phyloP scores from a whole-genome alignment of 768 basidiomycete genomes.

The Auricularia auricula-judae region DNA sequence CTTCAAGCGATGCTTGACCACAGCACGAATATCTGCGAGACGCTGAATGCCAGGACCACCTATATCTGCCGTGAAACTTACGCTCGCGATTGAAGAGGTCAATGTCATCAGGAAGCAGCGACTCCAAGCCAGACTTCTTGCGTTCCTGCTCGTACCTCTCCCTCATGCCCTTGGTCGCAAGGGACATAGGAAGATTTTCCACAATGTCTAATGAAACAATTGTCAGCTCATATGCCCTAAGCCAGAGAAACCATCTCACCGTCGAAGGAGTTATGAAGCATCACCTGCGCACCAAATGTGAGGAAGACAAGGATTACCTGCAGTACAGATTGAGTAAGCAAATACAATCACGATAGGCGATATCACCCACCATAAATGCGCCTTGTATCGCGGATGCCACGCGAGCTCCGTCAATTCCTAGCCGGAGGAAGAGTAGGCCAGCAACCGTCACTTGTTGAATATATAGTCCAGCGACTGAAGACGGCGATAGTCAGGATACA shows the following conservation, averaged over 20 bases:
- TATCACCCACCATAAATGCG: conserved; percentile 36
- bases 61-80: conserved; percentile 3
- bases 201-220: conserved; percentile 30
- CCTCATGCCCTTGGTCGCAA: conserved; percentile 47
- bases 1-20: not conserved
- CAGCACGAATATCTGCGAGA: not conserved
- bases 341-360: not conserved
- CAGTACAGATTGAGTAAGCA: not conserved
- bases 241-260: conserved; percentile 20
- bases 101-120: conserved; percentile 5
- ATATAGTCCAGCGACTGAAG: conserved; percentile 56
- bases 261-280: conserved; percentile 27
- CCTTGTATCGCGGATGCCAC: conserved; percentile 29
- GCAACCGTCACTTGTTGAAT: conserved; percentile 57
- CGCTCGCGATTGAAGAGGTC: conserved; percentile 18
- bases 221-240: not conserved
- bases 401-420: conserved; percentile 22
- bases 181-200: conserved; percentile 47
- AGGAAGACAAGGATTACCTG: not conserved
- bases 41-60: not conserved
- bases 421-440: conserved; percentile 57
- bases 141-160: conserved; percentile 21
- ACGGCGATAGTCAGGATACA: conserved; percentile 1
- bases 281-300: conserved; percentile 21
- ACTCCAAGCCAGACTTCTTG: conserved; percentile 3